Base-by-base conservation (phyloP, 352 stramenopile genomes). In the Globisporangium splendens region DNA sequence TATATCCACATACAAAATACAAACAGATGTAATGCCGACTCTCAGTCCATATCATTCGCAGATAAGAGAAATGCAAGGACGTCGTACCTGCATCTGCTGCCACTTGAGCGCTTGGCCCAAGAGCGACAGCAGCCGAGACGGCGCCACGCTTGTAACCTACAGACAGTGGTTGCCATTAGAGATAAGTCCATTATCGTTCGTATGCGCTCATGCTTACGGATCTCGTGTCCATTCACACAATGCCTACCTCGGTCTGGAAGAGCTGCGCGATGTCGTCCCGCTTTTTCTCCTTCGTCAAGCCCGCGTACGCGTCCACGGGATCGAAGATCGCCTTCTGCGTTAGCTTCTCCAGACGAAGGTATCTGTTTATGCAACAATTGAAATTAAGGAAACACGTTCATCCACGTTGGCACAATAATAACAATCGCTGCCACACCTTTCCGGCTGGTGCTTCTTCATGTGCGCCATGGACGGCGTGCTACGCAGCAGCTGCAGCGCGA, bases 21-120 rank as follows among this genome's bases (percentile, higher is more conserved):
- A 35, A n/a, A n/a, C n/a, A n/a, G n/a, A 35, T 35, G 28, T 8
- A 35, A 35, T 35, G 7, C 2, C 7, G 28, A 10, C 3, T 35
- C 5, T 35, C 28, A 39, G 31, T 43, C 2, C 17, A 18, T 21
- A 1, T 8, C 13, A 24, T 46, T 31, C 18, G 50, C 17, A 55
- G 10, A 35, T 10, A 35, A 4, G 7, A 35, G 3, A 35, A 4
- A 35, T 35, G 5, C n/a, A 22, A 28, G 20, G 24, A 12, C 28
- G 18, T 41, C 18, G 35, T 50, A 83, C 85, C 70, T 91, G 79
- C 12, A 88, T 46, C 38, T 96, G 82, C 63, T 97, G 90, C 73
- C 75, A 98, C 67, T 96, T 96, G 43, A 98, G 71, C 31, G 91
- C 88, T 65, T 97, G 85, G 2, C 87, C 83, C 17, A 97, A 59